Base-by-base conservation (phyloP, 441 rosid genomes). In the Erodium moschatum region DNA sequence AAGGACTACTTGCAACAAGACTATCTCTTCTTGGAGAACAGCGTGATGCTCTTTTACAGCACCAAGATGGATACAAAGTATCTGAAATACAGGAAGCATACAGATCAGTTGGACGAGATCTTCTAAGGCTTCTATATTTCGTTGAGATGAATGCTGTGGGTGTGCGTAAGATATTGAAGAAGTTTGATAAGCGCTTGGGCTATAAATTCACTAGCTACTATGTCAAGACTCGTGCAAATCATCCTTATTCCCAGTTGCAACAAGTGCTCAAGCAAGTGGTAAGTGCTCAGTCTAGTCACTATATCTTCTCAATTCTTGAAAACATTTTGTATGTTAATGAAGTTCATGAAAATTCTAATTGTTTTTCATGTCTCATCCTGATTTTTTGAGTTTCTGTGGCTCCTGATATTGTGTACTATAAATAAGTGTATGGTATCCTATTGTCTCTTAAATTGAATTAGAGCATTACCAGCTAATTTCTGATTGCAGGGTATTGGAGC, bases 171-270 rank as follows among this genome's bases (percentile, higher is more conserved):
- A 81, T 81, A 61, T 61, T 84, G 79, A 84, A 84, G 20, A 84
- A 84, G 69, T 80, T 84, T 8, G 87, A 84, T 68, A 84, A 84
- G 69, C 87, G 82, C n/a, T 77, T 84, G 27, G 82, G 87, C 66
- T 79, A 80, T 75, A 75, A 62, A 76, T 84, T 84, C 69, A 81
- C 82, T 12, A 80, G 81, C 63, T 81, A 84, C 72, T 84, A 80
- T 77, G 84, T 84, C 68, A 81, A 81, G 67, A 84, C 85, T 29
- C 84, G 85, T 13, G 81, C 87, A 11, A 78, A 80, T 80, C 87
- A 84, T 78, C 87, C 87, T 67, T 80, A 81, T 62, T 84, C 87
- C 16, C 82, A 80, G 74, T 78, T 84, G 10, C 83, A 65, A 56
- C 87, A 81, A 81, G 84, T 84, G 19, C 80, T 80, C 74, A 81